phyloP scores from a whole-genome alignment of 2,329 filamentous ascomycete genomes.

The Aspergillus melleus region DNA sequence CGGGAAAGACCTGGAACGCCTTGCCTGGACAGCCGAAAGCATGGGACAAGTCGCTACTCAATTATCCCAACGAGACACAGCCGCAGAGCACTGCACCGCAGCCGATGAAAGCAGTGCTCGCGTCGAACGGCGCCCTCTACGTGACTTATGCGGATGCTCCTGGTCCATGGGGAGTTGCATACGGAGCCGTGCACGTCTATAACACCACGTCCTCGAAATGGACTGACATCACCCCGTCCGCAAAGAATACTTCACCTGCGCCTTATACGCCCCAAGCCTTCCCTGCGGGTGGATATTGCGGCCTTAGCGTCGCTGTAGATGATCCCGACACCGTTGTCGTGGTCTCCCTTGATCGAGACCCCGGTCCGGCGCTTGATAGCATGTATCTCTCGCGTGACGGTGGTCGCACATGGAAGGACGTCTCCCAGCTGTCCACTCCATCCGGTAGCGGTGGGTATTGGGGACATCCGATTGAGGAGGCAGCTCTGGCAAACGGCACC shows the following conservation, averaged over 20 bases:
- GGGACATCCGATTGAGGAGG: conserved; percentile 16
- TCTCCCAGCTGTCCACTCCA: conserved; percentile 15
- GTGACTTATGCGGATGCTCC: conserved; percentile 15
- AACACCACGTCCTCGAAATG: conserved; percentile 11
- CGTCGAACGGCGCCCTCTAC: conserved; percentile 14
- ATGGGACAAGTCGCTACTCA: conserved; percentile 11
- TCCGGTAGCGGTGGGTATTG: conserved; percentile 14
- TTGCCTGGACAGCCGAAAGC: conserved; percentile 13
- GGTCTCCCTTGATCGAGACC: conserved; percentile 12
- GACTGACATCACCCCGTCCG: conserved; percentile 13
- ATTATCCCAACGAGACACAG: conserved; percentile 12
- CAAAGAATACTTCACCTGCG: conserved; percentile 7
- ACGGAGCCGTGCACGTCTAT: conserved; percentile 14
- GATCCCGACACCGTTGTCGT: conserved; percentile 16
- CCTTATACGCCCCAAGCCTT: conserved; percentile 13
- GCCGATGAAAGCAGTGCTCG: conserved; percentile 16
- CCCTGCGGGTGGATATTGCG: conserved; percentile 15
- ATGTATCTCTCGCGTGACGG: conserved; percentile 17
- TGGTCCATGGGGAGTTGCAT: conserved; percentile 12
- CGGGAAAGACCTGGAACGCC: conserved; percentile 10
- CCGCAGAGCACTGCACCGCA: conserved; percentile 14
- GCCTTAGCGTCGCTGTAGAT: conserved; percentile 11
- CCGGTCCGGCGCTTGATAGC: conserved; percentile 16
- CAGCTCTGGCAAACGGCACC: conserved; percentile 14
- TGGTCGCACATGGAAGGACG: conserved; percentile 16